Evolutionary conservation across 2,329 filamentous ascomycete species (phyloP), one percentile per base, ranked within the genome.

Genomic region (Aplosporella prunicola): DNA sequence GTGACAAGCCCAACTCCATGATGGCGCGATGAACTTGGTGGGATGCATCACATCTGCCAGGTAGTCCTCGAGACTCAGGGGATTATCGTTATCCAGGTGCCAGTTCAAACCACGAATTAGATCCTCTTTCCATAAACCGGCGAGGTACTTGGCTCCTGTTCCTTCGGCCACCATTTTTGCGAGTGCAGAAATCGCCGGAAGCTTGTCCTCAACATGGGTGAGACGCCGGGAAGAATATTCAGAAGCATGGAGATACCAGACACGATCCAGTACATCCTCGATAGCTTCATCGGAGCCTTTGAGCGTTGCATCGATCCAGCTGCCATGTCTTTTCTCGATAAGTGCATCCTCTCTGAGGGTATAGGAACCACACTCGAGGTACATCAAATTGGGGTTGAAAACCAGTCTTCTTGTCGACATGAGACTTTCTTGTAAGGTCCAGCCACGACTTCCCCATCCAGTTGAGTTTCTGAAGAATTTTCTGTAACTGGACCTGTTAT

Each of bases 161-260:
- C 14, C 35, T 7, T 9, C 27, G 27, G 11, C 27, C 15, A 32
- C 20, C 11, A 7, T 7, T 32, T 24, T 14, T 17, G 35, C 35
- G 4, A 39, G 10, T 5, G 16, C 35, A 4, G 35, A 39, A 20
- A 39, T 26, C 5, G 35, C 35, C 11, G 29, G 27, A 16, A 39
- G 16, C n/a, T 24, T 39, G 26, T 39, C 35, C 6, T n/a, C n/a
- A n/a, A n/a, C n/a, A n/a, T n/a, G n/a, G n/a, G n/a, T n/a, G n/a
- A n/a, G n/a, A n/a, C n/a, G n/a, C n/a, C n/a, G n/a, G n/a, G n/a
- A n/a, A n/a, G n/a, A n/a, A n/a, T n/a, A n/a, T n/a, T n/a, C n/a
- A n/a, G n/a, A n/a, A n/a, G n/a, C n/a, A n/a, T n/a, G n/a, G n/a
- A n/a, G n/a, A n/a, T n/a, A n/a, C n/a, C n/a, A n/a, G n/a, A n/a